Evolutionary conservation across 2,329 filamentous ascomycete genomes (phyloP).

Genomic region (Phyllosticta citribraziliensis): DNA sequence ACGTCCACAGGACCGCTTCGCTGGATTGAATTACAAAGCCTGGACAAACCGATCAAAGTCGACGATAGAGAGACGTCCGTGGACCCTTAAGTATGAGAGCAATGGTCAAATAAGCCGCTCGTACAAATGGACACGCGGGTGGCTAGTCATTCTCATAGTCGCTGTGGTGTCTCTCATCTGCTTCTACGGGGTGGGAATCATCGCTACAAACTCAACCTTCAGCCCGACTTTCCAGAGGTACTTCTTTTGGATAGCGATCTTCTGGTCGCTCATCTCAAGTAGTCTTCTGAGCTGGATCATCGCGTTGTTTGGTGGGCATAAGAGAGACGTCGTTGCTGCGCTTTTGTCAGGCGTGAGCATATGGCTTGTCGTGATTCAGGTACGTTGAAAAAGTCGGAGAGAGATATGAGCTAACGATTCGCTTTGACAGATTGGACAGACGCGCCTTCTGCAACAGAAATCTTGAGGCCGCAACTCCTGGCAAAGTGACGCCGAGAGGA

Average conservation of each 20-base stretch:
- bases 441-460: neutral
- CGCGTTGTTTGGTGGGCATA: neutral
- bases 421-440: neutral
- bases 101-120: neutral
- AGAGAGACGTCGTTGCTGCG: neutral
- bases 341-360: neutral
- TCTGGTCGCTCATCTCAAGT: conserved; percentile 3
- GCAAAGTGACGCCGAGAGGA: no score
- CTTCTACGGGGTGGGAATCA: conserved; percentile 7
- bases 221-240: neutral
- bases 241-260: conserved; percentile 8
- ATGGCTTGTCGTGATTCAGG: conserved; percentile 3
- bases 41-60: neutral
- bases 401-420: neutral
- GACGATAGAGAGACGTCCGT: neutral
- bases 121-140: neutral
- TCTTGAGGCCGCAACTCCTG: no score
- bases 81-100: neutral
- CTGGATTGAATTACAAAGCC: neutral
- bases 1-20: neutral
- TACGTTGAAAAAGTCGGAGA: neutral
- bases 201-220: conserved; percentile 1
- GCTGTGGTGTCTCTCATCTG: neutral
- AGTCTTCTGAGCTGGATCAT: neutral
- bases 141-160: neutral